Evolutionary conservation across 306 rosid genomes (phyloP).

Genomic region (Erythrophleum fordii): DNA sequence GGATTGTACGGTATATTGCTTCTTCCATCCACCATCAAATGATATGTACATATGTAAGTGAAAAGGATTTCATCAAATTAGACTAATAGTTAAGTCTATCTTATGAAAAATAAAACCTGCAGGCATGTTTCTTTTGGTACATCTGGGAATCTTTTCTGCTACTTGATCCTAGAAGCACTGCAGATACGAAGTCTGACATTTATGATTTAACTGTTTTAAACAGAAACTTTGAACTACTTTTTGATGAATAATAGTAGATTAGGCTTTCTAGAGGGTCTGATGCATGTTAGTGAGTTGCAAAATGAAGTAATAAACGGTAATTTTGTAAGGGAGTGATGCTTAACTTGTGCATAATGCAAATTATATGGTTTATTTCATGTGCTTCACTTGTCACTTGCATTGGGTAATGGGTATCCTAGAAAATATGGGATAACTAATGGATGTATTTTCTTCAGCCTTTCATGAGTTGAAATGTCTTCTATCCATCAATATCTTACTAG

Average conservation of each 20-base stretch:
- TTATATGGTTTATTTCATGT: constrained; percentile 17
- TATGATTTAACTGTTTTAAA: background rate
- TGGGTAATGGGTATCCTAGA: constrained; percentile 13
- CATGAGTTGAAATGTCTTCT: constrained; percentile 13
- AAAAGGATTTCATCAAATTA: no score
- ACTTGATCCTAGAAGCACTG: no score
- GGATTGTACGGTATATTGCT: no score
- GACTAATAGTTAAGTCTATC: no score
- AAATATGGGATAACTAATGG: constrained; percentile 19
- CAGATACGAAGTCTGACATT: constrained; percentile 4
- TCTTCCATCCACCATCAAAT: no score
- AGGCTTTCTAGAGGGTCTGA: constrained; percentile 17
- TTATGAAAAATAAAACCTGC: no score
- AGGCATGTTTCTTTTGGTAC: no score
- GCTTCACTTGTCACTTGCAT: constrained; percentile 5
- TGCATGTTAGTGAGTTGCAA: constrained; percentile 26
- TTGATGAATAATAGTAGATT: background rate
- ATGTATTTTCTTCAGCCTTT: constrained; percentile 22
- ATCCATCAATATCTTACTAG: constrained; percentile 16
- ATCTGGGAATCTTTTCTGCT: no score
- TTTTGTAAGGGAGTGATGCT: constrained; percentile 10
- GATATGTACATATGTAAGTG: no score
- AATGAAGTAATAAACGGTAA: background rate
- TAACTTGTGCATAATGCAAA: constrained; percentile 28
- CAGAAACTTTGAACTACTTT: constrained; percentile 28